Base-by-base conservation (phyloP, 2,329 filamentous ascomycete genomes). In the Trichoderma sp. region DNA sequence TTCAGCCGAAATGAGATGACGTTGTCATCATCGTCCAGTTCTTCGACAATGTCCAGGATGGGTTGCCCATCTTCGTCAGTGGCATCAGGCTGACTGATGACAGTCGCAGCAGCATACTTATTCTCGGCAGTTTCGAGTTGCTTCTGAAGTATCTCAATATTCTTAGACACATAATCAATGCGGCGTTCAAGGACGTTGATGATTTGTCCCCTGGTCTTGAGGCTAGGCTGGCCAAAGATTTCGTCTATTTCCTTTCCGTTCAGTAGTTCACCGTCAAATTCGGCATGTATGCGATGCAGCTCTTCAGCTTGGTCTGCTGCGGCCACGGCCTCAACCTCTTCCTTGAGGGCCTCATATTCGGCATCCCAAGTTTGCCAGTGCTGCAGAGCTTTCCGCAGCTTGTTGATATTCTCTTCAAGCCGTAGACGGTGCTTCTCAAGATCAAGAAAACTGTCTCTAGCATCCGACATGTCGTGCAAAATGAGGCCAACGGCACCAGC, bases 291-390 rank as follows among this genome's bases (percentile, higher is more conserved):
- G 34, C 80, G 80, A 8, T 85, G 80, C 32, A 93, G 84, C 32
- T 88, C 84, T 19, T 86, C 79, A 15, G 70, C 67, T 12, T 71
- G 58, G 34, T 80, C 79, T 66, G 85, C 78, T 60, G 82, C 80
- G 50, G 82, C 77, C 29, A 90, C 76, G 4, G 81, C 82, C 63
- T 87, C 80, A 34, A 98, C 86, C 74, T 96, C 92, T 76, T 96
- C 92, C 76, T 92, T 93, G 70, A 98, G 84, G 27, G 90, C 88
- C 76, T 97, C 92, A 78, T 98, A 98, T 77, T 98, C 94, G 57
- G 91, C 88, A 77, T 97, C 94, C 87, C 92, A 96, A 65, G 89
- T 90, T 71, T 92, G 91, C 94, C 94, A 99, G 80, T 97, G 90
- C 70, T 89, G 88, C 64, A 98, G 84, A 7, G 91, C 89, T 74